Evolutionary conservation across 306 rosid genomes (phyloP).

Genomic region (Castanea mollissima): DNA sequence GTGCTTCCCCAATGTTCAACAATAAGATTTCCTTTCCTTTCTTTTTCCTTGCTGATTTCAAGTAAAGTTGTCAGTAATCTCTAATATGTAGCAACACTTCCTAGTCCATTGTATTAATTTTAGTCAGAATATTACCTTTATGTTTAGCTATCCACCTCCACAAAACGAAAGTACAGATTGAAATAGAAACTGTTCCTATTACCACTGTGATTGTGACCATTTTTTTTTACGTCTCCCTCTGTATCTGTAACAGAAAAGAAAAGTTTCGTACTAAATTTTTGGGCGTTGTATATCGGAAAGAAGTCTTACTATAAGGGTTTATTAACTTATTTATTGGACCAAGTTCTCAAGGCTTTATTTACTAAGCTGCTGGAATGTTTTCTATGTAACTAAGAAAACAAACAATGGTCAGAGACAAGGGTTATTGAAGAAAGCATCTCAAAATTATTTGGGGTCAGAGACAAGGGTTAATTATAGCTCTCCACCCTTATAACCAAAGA

Average conservation of each 20-base stretch:
- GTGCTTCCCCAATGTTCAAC: neutral
- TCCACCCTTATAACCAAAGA: too few relatives aligned
- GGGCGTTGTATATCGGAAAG: too few relatives aligned
- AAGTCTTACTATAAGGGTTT: too few relatives aligned
- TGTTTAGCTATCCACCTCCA: slow-evolving; percentile 5
- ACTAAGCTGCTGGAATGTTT: too few relatives aligned
- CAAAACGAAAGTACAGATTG: slow-evolving; percentile 11
- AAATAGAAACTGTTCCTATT: slow-evolving; percentile 8
- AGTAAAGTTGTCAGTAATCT: neutral
- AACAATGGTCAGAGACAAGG: too few relatives aligned
- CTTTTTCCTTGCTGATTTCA: neutral
- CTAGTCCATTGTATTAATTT: neutral
- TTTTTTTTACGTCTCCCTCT: neutral
- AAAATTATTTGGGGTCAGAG: too few relatives aligned
- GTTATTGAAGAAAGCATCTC: too few relatives aligned
- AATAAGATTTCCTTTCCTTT: neutral
- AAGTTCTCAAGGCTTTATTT: too few relatives aligned
- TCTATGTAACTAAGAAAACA: too few relatives aligned
- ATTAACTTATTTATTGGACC: too few relatives aligned
- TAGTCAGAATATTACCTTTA: neutral
- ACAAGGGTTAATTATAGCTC: too few relatives aligned
- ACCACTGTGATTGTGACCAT: neutral
- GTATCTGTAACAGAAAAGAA: neutral
- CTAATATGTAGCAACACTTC: neutral
- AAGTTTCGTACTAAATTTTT: neutral